Evolutionary conservation across 2,329 filamentous ascomycete genomes (phyloP).

Genomic region (Alternaria angustiovoidea): DNA sequence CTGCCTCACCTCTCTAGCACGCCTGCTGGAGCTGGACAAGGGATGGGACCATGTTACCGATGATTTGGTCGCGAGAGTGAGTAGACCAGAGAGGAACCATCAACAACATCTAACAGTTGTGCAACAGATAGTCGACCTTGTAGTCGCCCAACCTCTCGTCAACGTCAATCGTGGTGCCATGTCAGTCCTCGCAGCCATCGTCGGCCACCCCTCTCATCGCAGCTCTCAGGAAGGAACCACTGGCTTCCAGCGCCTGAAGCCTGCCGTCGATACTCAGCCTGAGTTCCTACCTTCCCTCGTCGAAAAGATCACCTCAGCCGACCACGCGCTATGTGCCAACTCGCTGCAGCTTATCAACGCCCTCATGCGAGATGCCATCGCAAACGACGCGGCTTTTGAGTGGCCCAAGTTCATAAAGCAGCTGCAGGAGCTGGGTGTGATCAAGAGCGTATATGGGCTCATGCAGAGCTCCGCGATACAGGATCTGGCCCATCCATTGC

Average conservation of each 20-base stretch:
- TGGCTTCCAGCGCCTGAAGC: conserved; percentile 90
- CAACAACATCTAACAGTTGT: conserved; percentile 17
- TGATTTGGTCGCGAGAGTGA: conserved; percentile 72
- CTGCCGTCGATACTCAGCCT: conserved; percentile 87
- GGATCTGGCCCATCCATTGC: conserved; percentile 84
- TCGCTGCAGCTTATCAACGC: conserved; percentile 95
- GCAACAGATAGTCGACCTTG: conserved; percentile 81
- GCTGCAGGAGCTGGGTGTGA: conserved; percentile 90
- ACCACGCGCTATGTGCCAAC: conserved; percentile 95
- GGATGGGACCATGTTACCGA: conserved; percentile 90
- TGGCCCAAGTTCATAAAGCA: conserved; percentile 97
- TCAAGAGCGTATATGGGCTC: conserved; percentile 85
- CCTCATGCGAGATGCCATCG: conserved; percentile 89
- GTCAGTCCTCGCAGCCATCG: conserved; percentile 93
- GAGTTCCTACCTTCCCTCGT: conserved; percentile 96
- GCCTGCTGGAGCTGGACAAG: conserved; percentile 93
- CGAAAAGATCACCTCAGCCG: conserved; percentile 87
- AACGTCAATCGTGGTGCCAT: conserved; percentile 97
- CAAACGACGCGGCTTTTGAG: conserved; percentile 77
- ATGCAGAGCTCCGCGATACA: conserved; percentile 95
- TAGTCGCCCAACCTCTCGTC: conserved; percentile 93
- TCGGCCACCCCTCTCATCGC: conserved; percentile 77
- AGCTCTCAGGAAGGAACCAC: conserved; percentile 69
- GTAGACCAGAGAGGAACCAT: conserved; percentile 27
- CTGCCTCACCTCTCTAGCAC: conserved; percentile 85